Base-by-base conservation (phyloP, 2,329 filamentous ascomycete species). In the Alternaria ethzedia region DNA sequence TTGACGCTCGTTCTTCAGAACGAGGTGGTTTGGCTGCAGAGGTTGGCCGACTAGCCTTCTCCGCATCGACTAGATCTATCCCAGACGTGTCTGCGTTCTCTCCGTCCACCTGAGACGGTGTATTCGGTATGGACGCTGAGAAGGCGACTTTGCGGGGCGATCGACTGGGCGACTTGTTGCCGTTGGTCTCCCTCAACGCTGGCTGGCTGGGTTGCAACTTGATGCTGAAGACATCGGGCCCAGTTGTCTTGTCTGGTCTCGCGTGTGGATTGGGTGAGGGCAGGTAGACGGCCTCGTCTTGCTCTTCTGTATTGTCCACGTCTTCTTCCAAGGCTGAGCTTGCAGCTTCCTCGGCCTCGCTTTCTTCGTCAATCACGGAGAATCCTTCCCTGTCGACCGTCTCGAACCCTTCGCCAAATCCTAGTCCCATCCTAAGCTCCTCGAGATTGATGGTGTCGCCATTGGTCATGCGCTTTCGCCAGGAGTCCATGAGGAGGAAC, bases 401-500 rank as follows among this genome's bases (percentile, higher is more conserved):
- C 49, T 77, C 66, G 61, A 83, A 64, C 52, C 82, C 73, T 17
- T 90, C 82, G 6, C 87, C 86, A 43, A 94, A 80, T 0, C 82
- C 81, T 41, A 85, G 75, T 2, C 91, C 90, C 84, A 89, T 88
- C 76, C 88, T 89, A 43, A 86, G 75, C 66, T 85, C 85, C 15
- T 85, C 83, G 17, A 86, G 78, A 71, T 92, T 89, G 68, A 95
- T 88, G 0, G 90, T 88, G 63, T 89, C 86, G 67, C 87, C 89
- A 55, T 85, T 86, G 15, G 88, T 88, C 87, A 97, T 93, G 45
- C 93, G 87, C 77, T 89, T 91, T 64, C 94, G 90, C 95, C 96
- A 98, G 32, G 91, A 90, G 68, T 97, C 93, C 83, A 99, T 97
- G 82, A 99, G 88, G 36, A 89, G 86, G 12, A 98, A 90, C 1